phyloP scores from a whole-genome alignment of 148 eudicot genomes.

The Rhododendron griersonianum region DNA sequence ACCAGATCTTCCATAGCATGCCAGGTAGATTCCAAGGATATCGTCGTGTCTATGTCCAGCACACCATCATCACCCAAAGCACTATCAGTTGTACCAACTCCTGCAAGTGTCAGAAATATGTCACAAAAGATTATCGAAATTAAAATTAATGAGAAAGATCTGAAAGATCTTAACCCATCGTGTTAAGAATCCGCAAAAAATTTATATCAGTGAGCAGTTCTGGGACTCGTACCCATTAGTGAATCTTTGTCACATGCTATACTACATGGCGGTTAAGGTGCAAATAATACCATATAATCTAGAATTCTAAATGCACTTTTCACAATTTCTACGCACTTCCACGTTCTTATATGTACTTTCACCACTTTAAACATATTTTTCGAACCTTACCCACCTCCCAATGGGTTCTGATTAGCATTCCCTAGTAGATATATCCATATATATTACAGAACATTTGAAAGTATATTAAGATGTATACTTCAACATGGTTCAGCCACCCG shows the following conservation, averaged over 20 bases:
- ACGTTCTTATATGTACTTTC: background rate
- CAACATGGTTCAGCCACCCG: background rate
- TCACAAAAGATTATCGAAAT: background rate
- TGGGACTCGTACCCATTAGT: background rate
- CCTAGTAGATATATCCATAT: background rate
- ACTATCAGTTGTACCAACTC: slow-evolving; percentile 81
- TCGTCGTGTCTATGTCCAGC: slow-evolving; percentile 75
- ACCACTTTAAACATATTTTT: background rate
- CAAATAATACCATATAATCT: background rate
- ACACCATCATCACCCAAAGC: slow-evolving; percentile 83
- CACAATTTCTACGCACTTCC: background rate
- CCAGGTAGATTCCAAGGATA: slow-evolving; percentile 90
- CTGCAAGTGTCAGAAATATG: slow-evolving; percentile 26
- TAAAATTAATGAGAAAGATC: background rate
- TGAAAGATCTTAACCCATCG: background rate
- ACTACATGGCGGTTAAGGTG: background rate
- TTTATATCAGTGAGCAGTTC: background rate
- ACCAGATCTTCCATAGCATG: slow-evolving; percentile 93
- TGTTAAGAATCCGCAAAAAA: background rate
- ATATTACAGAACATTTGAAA: background rate
- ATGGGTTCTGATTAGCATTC: background rate
- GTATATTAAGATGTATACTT: no score
- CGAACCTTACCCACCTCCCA: background rate
- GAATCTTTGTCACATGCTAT: background rate
- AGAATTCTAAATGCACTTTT: background rate